Evolutionary conservation across 208 protist genomes (phyloP).

Genomic region (Angomonas desouzai): DNA sequence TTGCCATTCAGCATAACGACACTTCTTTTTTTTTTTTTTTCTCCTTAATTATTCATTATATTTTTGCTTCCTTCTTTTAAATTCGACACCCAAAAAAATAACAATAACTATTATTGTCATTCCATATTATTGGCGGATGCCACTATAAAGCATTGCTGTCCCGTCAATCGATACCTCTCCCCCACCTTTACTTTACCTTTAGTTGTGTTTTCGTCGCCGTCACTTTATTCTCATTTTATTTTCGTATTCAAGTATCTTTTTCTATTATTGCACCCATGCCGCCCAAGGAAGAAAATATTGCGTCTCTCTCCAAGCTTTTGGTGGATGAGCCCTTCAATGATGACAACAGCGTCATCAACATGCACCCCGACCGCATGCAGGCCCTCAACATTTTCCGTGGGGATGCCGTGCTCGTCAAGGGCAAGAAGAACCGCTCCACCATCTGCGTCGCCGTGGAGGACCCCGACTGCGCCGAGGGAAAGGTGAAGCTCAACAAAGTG

Average conservation of each 20-base stretch:
- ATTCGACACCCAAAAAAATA: too few relatives aligned
- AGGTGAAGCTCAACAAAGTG: slow-evolving; percentile 99
- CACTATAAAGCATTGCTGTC: too few relatives aligned
- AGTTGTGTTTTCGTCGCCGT: neutral
- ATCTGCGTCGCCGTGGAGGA: slow-evolving; percentile 97
- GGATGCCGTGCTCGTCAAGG: slow-evolving; percentile 97
- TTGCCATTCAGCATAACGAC: too few relatives aligned
- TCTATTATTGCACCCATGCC: slow-evolving; percentile 1
- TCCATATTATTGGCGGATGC: too few relatives aligned
- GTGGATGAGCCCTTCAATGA: slow-evolving; percentile 97
- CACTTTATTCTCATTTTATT: slow-evolving; percentile 17
- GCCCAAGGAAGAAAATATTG: slow-evolving; percentile 15
- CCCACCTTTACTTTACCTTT: too few relatives aligned
- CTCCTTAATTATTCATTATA: too few relatives aligned
- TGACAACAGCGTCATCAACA: slow-evolving; percentile 97
- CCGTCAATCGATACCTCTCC: too few relatives aligned
- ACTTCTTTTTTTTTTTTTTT: too few relatives aligned
- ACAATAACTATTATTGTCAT: too few relatives aligned
- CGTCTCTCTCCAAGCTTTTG: slow-evolving; percentile 95
- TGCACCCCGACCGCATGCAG: slow-evolving; percentile 96
- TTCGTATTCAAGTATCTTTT: slow-evolving; percentile 9
- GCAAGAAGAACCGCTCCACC: slow-evolving; percentile 97
- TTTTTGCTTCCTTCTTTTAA: too few relatives aligned
- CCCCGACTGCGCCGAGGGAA: slow-evolving; percentile 90
- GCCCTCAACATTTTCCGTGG: slow-evolving; percentile 98